These are phyloP conservation scores for Phytophthora citrophthora DNA, from an alignment of 352 stramenopile species.

Conservation along the genomic window DNA sequence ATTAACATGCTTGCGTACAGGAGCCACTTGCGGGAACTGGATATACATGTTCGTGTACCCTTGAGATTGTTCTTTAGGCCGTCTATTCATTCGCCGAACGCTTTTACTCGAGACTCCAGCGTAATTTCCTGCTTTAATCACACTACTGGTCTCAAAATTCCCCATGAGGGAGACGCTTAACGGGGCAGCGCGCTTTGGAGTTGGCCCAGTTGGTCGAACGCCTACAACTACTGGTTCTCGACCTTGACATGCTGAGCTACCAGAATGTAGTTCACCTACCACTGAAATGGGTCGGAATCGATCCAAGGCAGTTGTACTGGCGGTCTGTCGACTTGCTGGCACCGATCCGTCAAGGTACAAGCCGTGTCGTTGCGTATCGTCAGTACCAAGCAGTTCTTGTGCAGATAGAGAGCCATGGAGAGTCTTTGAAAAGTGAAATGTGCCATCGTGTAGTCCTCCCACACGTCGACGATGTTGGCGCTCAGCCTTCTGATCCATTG, in stretches of 20 bases:
- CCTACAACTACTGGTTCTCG: slow-evolving; percentile 43
- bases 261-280: slow-evolving; percentile 8
- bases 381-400: slow-evolving; percentile 45
- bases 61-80: background rate
- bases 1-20: slow-evolving; percentile 37
- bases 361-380: slow-evolving; percentile 11
- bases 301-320: slow-evolving; percentile 48
- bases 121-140: background rate
- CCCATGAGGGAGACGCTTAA: slow-evolving; percentile 28
- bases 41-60: slow-evolving; percentile 55
- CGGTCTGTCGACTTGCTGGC: slow-evolving; percentile 37
- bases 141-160: background rate
- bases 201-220: slow-evolving; percentile 30
- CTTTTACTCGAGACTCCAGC: background rate
- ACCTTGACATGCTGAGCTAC: background rate
- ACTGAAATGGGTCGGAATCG: slow-evolving; percentile 47
- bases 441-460: slow-evolving; percentile 56
- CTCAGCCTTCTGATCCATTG: slow-evolving; percentile 46
- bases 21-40: slow-evolving; percentile 61
- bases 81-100: background rate
- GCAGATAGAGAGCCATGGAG: slow-evolving; percentile 47
- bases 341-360: slow-evolving; percentile 45
- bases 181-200: slow-evolving; percentile 31
- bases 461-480: slow-evolving; percentile 51
- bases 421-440: slow-evolving; percentile 41